Base-by-base conservation (phyloP, 306 rosid genomes). In the Prosopis cineraria region DNA sequence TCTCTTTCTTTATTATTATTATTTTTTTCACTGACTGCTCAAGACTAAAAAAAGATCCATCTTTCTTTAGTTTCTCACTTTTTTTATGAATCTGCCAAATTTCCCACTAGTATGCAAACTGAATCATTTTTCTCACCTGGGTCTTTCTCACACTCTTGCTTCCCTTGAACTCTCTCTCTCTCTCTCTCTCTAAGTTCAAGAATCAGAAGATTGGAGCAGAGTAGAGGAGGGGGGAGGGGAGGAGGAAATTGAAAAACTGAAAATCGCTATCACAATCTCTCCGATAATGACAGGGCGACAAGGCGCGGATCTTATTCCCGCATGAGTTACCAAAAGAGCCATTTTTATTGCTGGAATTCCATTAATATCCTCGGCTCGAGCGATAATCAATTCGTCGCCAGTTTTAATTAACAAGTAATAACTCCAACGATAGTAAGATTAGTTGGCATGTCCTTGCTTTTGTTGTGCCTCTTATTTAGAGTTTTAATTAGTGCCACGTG, bases 221-320 rank as follows among this genome's bases (percentile, higher is more conserved):
- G 27, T 25, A 33, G 48, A 19, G 22, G 55, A 1, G 13, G 34
- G 59, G 78, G 36, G n/a, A 59, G 80, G 59, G 77, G 47, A 52
- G 22, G 59, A 31, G 60, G 70, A 69, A 55, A 43, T 72, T 73
- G 69, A 60, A 73, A 69, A 62, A 64, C 80, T 64, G 72, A 81
- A 87, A 85, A 90, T 94, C 96, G 71, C 88, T 16, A 73, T 90
- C 97, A 85, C 93, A 91, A 90, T 90, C 97, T 91, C 66, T 70
- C 80, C 73, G 97, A 94, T 50, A 86, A 79, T 81, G 98, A 91
- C 98, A 85, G 47, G 70, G 83, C 88, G 82, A 85, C 89, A 84
- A 78, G 76, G 83, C 78, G 74, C 81, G 75, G 92, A 90, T 91
- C 93, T 90, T 82, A 85, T 86, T 89, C 94, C 83, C 68, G 10